Percentiles rank a stretch among this genome's conserved stretches.
phyloP scores from a whole-genome alignment of 2,329 filamentous ascomycete genomes.

The Neoarthrinium moseri region DNA sequence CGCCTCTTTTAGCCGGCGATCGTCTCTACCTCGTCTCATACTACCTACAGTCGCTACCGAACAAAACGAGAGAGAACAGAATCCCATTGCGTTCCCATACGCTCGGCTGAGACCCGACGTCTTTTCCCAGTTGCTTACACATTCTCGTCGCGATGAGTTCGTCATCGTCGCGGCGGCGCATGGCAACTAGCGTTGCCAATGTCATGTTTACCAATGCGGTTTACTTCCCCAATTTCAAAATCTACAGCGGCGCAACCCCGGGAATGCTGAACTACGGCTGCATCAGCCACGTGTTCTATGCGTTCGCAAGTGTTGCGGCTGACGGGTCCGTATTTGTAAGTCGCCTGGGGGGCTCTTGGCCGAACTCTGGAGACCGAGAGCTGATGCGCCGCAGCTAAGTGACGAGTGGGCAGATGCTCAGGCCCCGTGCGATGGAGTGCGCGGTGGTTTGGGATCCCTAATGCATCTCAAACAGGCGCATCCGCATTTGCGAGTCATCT shows the following conservation, averaged over 20 bases:
- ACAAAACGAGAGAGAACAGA: not conserved
- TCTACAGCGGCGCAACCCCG: conserved; percentile 72
- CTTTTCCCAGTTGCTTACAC: too few species aligned
- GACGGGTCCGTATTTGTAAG: conserved; percentile 76
- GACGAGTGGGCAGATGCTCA: conserved; percentile 76
- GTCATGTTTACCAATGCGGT: conserved; percentile 71
- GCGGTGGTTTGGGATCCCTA: conserved; percentile 71
- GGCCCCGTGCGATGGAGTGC: conserved; percentile 69
- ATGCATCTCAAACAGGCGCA: conserved; percentile 71
- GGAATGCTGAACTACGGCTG: conserved; percentile 72
- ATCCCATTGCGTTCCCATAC: too few species aligned
- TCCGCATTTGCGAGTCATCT: conserved; percentile 68
- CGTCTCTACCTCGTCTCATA: not conserved
- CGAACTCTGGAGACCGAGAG: conserved; percentile 8
- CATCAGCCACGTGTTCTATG: conserved; percentile 80
- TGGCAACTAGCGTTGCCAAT: conserved; percentile 41
- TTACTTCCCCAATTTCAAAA: conserved; percentile 79
- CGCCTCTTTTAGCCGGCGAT: too few species aligned
- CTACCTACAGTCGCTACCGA: not conserved
- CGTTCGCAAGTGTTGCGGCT: conserved; percentile 71
- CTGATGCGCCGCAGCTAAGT: conserved; percentile 56
- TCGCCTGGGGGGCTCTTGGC: conserved; percentile 15
- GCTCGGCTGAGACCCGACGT: too few species aligned
- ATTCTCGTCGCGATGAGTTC: conserved; percentile 34
- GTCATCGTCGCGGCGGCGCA: conserved; percentile 42